Evolutionary conservation across 257 asterid species (phyloP), one percentile per base, ranked within the genome.

Genomic region (Salvia hispanica): DNA sequence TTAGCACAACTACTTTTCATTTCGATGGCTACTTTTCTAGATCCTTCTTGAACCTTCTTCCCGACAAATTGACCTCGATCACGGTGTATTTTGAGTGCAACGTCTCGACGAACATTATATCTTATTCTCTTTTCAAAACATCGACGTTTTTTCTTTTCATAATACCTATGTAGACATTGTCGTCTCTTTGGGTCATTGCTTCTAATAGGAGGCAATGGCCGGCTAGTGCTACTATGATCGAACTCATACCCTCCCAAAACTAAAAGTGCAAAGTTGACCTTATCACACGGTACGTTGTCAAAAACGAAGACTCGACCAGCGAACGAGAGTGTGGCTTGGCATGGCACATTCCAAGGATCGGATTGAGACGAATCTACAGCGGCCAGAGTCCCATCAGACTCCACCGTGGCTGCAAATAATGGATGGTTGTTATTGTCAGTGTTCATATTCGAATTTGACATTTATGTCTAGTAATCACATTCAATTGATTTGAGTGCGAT

Each of bases 191-290:
- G 61, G 55, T 75, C 70, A 0, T 33, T 25, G 1, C 18, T 66
- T 3, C 7, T 58, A 14, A 10, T 0, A 3, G 8, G 66, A 7
- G 52, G 11, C 3, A 18, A 18, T 18, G 21, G 21, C 2, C 9
- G 0, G 1, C n/a, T 14, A 18, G 53, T 18, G 3, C 13, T 5
- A 7, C 15, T 15, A 0, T 1, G 14, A 3, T 40, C 42, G 52
- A 55, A 45, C 3, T 64, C 66, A 1, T 12, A 79, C 4, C 80
- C 83, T 10, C 83, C 78, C 68, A 79, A 72, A 9, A 79, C 11
- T 18, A 75, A 54, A 14, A 74, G 3, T 2, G 37, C 80, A 0
- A 33, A 36, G 31, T 72, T 69, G 2, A 72, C 34, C 14, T 58
- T 79, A 42, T 71, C 68, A 0, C 2, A 9, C 0, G 80, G 80